These are phyloP conservation scores for Phylloporus sp. DNA, from an alignment of 768 basidiomycete genomes.

Conservation along the genomic window DNA sequence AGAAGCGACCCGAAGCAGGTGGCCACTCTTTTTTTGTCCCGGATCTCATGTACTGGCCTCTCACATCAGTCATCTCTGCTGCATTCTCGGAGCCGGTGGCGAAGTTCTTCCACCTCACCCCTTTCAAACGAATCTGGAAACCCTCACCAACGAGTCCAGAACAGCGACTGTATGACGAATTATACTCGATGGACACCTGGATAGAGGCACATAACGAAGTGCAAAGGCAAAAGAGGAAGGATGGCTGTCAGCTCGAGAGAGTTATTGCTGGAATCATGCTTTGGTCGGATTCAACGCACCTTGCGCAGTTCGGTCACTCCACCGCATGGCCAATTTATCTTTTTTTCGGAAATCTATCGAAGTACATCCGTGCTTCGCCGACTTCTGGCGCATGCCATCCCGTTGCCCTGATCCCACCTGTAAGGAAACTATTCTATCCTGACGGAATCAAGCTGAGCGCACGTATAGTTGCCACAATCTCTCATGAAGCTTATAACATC, in stretches of 20 bases:
- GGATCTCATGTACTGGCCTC: background rate
- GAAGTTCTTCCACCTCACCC: background rate
- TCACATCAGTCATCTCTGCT: background rate
- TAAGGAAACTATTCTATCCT: background rate
- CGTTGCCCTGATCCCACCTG: conserved; percentile 1
- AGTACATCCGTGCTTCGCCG: background rate
- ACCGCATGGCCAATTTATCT: conserved; percentile 4
- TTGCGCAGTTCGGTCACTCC: conserved; percentile 13
- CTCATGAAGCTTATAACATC: background rate
- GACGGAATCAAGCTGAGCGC: background rate
- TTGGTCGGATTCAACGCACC: conserved; percentile 18
- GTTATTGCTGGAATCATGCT: conserved; percentile 18
- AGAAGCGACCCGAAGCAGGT: background rate
- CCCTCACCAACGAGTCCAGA: too few relatives aligned
- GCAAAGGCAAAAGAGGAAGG: conserved; percentile 9
- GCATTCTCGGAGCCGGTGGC: background rate
- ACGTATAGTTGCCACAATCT: background rate
- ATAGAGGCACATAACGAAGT: conserved; percentile 17
- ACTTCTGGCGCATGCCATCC: background rate
- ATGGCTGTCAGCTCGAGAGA: conserved; percentile 10
- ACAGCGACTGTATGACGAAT: conserved; percentile 6
- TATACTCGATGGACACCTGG: conserved; percentile 20
- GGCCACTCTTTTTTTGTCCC: background rate
- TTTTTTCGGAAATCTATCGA: conserved; percentile 4
- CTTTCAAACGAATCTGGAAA: background rate